Base-by-base conservation (phyloP, 2,329 filamentous ascomycete species). In the Claviceps digitariae region DNA sequence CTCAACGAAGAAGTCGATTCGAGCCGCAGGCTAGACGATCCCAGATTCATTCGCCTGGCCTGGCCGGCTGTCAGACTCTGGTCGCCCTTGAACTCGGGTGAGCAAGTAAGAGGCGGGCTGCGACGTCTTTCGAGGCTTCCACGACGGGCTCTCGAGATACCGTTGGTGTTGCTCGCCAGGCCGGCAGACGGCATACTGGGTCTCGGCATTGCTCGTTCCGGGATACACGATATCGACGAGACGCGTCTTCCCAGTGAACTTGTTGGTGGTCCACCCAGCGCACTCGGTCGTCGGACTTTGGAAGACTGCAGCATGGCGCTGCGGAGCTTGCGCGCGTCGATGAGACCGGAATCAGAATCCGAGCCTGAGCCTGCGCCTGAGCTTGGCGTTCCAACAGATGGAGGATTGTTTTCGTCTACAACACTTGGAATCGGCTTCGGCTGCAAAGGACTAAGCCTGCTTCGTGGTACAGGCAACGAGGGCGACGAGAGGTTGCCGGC, bases 11-110 rank as follows among this genome's bases (percentile, higher is more conserved):
- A 58, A 12, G 55, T 46, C 1, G 54, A 60, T 40, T 69, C 68
- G 4, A 62, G 36, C 13, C 66, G 63, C 55, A 72, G 58, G 56
- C 68, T 72, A 10, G 45, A 47, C 27, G 44, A 29, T 38, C 73
- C 71, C 54, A 81, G 64, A 58, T 79, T 76, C 77, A 82, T 81
- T 47, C 78, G 71, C 51, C 78, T 66, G 23, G 77, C 78, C 60
- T 82, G 78, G 2, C 76, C 77, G 1, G 74, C 67, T 12, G 77
- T 80, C 57, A 81, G 69, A 3, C 66, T 63, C 55, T 68, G 66
- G 25, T 70, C 66, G 17, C 62, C 56, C 50, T 63, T 67, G 52
- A 59, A 60, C 23, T 75, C 71, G 1, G 77, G 73, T 38, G 75
- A 76, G 64, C 75, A 80, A 36, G 69, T 63, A 59, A 81, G 72